phyloP scores from a whole-genome alignment of 2,329 filamentous ascomycete species.

The Didymella pomorum region DNA sequence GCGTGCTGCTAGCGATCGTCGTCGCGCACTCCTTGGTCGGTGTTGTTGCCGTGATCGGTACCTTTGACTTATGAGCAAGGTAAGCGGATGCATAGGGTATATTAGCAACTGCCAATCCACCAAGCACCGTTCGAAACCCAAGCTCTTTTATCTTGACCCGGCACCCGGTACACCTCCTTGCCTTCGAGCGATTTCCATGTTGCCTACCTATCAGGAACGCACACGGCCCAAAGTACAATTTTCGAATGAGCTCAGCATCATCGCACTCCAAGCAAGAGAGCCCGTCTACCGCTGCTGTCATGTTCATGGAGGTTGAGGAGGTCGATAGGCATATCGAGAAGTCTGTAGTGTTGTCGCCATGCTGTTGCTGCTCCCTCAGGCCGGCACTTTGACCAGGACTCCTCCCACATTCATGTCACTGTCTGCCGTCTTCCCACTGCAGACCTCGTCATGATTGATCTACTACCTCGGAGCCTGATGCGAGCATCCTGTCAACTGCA shows the following conservation, averaged over 20 bases:
- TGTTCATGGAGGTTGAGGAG: neutral
- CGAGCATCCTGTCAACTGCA: neutral
- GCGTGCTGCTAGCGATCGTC: neutral
- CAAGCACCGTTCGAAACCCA: neutral
- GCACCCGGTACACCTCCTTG: neutral
- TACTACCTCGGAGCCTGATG: neutral
- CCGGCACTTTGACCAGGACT: neutral
- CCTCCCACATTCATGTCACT: neutral
- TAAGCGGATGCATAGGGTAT: neutral
- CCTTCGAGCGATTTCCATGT: neutral
- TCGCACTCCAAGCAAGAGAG: neutral
- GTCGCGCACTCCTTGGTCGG: neutral
- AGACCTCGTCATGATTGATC: neutral
- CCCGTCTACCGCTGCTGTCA: neutral
- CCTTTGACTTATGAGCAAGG: neutral
- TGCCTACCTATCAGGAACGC: too few relatives aligned
- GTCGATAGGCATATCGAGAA: neutral
- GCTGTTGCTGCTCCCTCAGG: neutral
- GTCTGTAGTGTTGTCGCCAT: neutral
- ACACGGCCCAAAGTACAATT: too few relatives aligned
- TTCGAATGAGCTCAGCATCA: neutral
- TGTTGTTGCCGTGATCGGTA: neutral
- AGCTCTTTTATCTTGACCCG: neutral
- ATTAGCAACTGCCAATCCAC: neutral
- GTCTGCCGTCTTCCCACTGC: neutral